Evolutionary conservation across 202 grass and related monocot species (phyloP), one percentile per base, ranked within the genome.

Genomic region (Zoysia matrella): DNA sequence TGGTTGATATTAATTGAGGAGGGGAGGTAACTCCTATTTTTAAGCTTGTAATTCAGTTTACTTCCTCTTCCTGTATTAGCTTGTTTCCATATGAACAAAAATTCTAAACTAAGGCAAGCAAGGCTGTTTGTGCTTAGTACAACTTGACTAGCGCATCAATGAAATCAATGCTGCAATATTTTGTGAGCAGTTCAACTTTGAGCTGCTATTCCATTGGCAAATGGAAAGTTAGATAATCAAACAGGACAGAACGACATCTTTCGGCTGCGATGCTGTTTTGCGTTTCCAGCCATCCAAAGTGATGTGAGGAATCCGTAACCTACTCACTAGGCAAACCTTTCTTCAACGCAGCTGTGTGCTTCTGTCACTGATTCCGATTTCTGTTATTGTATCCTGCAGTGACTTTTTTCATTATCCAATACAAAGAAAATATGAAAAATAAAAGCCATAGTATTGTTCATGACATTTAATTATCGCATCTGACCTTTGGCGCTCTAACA

Each of bases 231-330:
- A 11, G 1, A 22, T 51, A 55, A 60, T 58, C 11, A 73, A 67
- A 64, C 67, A 7, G 8, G 39, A 65, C n/a, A 55, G 5, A 58
- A 1, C 2, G 48, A 16, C 11, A 77, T 47, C 11, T 11, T 47
- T 56, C 18, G 14, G 74, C 47, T 72, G 48, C 75, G 47, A 52
- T 69, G 43, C 16, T 41, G 12, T 1, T 3, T 15, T 74, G 36
- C 7, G 7, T 52, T 80, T 57, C 67, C 44, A 80, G 51, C 69
- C 76, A 7, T 67, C 76, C 84, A 80, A 86, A 80, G 69, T 80
- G 52, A 60, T 3, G 9, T 57, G 61, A 60, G 44, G 51, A 66
- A 65, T 18, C 22, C 62, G 69, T 73, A 60, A 60, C 69, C 70
- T 74, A 86, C 53, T 68, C 4, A 15, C 53, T 77, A 36, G 73